Evolutionary conservation across 2,329 filamentous ascomycete species (phyloP), one percentile per base, ranked within the genome.

Genomic region (Claviceps citrina): DNA sequence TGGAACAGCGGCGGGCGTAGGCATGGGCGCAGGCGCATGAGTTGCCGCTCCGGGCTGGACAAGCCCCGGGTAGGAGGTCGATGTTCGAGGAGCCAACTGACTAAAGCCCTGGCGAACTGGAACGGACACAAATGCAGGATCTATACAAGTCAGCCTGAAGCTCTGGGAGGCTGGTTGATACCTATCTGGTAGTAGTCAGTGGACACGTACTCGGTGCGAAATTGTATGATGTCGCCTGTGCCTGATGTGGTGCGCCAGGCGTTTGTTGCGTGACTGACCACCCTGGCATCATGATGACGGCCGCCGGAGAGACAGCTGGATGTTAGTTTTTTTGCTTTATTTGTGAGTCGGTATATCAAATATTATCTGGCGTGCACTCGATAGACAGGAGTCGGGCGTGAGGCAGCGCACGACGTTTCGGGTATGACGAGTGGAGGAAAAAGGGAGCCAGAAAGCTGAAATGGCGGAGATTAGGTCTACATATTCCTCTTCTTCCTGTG

Each of bases 21-120:
- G 44, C 18, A 45, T 57, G 19, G 58, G 49, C 44, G 55, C 49
- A 33, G 53, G 46, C 44, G 51, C 48, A 47, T 55, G 48, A 46
- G 45, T 42, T 51, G 51, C 43, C 44, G 41, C 42, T 51, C 50
- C 41, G 50, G 45, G 36, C 44, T 53, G 45, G 44, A 52, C 48
- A 45, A 61, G 57, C 44, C 51, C 53, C 40, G 51, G 43, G 47
- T 58, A 54, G 27, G 46, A 34, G 42, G 57, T 46, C 40, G 57
- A 53, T 48, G 60, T 51, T 49, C 61, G 55, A 45, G 59, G 53
- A 39, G 53, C 47, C 49, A 63, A 66, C 49, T 67, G 60, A 54
- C 63, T 62, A 55, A 78, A 73, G 49, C 64, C 69, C 59, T 75
- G 73, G 50, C 74, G 73, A 52, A 76, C 72, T 59, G 71, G 66